Percentiles rank a stretch among this genome's conserved stretches.
These are phyloP conservation scores for Multifurca ochricompacta DNA, from an alignment of 768 basidiomycete species.

Conservation along the genomic window DNA sequence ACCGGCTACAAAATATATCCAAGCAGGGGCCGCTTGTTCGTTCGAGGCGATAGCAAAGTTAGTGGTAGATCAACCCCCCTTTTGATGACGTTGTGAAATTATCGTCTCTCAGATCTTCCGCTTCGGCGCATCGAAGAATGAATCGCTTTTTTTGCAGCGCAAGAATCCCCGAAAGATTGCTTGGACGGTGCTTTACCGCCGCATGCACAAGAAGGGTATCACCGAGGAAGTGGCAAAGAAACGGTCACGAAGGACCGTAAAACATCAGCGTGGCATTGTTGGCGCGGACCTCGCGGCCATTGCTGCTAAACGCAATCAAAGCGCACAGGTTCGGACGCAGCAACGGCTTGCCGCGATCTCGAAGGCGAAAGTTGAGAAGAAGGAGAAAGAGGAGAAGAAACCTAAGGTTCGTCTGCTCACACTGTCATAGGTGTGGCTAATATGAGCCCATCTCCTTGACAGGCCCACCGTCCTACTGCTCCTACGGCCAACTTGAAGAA, in stretches of 20 bases:
- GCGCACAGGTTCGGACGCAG: slow-evolving; percentile 72
- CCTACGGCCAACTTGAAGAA: slow-evolving; percentile 57
- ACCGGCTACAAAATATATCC: slow-evolving; percentile 98
- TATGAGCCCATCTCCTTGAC: slow-evolving; percentile 5
- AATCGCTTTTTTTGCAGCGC: slow-evolving; percentile 96
- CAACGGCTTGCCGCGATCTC: slow-evolving; percentile 78
- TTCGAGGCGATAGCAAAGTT: slow-evolving; percentile 94
- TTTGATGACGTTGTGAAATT: neutral
- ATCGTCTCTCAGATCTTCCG: slow-evolving; percentile 70
- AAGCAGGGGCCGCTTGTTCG: slow-evolving; percentile 91
- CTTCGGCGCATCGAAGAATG: slow-evolving; percentile 86
- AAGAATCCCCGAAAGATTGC: slow-evolving; percentile 99
- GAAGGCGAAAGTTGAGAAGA: slow-evolving; percentile 96
- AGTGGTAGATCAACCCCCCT: slow-evolving; percentile 21
- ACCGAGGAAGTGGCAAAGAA: slow-evolving; percentile 99
- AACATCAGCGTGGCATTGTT: slow-evolving; percentile 96
- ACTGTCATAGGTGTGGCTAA: neutral
- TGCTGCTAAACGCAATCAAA: slow-evolving; percentile 89
- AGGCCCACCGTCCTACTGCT: slow-evolving; percentile 49
- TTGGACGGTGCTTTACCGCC: slow-evolving; percentile 90
- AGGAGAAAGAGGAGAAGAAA: slow-evolving; percentile 92
- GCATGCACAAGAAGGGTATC: slow-evolving; percentile 99
- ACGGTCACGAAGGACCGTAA: slow-evolving; percentile 92
- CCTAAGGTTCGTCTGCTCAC: slow-evolving; percentile 47
- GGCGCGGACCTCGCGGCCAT: slow-evolving; percentile 92